Base-by-base conservation (phyloP, 2,329 filamentous ascomycete species). In the Cladosporium sp. region DNA sequence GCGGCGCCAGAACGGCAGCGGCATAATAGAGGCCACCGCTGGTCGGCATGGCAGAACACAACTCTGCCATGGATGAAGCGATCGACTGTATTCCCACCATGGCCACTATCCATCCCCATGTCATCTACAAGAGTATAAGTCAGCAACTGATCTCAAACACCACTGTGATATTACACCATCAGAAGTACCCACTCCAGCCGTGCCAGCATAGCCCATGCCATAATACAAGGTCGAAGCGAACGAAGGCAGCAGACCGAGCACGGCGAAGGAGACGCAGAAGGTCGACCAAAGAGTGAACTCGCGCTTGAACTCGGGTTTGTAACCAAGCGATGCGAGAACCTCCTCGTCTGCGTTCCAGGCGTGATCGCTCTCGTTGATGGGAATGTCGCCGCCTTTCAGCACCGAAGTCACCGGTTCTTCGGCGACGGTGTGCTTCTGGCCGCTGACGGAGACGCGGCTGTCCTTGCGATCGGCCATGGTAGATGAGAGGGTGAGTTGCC, bases 201-300 rank as follows among this genome's bases (percentile, higher is more conserved):
- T 72, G 1, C 70, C 70, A 6, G 69, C 70, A 62, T 73, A 73
- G 38, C 75, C 74, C 70, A 83, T 80, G 57, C 85, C 85, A 75
- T 88, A 89, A 62, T 78, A 84, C 56, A 89, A 68, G 0, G 85
- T 89, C 56, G 79, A 83, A 1, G 85, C 85, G 60, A 89, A 87
- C 54, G 81, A 86, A 0, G 85, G 86, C 43, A 89, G 67, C 41
- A 89, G 66, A 1, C 86, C 86, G 50, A 89, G 71, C 9, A 89
- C 84, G 6, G 86, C 84, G 64, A 89, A 89, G 49, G 79, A 84
- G 36, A 89, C 84, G 58, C 83, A 86, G 64, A 89, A 89, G 0
- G 84, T 86, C 5, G 85, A 86, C 78, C 84, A 89, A 12, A 88
- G 71, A 2, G 78, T 84, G 64, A 89, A 88, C 60, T 89, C 85